phyloP scores from a whole-genome alignment of 768 basidiomycete species.

The Suillus tomentosus region DNA sequence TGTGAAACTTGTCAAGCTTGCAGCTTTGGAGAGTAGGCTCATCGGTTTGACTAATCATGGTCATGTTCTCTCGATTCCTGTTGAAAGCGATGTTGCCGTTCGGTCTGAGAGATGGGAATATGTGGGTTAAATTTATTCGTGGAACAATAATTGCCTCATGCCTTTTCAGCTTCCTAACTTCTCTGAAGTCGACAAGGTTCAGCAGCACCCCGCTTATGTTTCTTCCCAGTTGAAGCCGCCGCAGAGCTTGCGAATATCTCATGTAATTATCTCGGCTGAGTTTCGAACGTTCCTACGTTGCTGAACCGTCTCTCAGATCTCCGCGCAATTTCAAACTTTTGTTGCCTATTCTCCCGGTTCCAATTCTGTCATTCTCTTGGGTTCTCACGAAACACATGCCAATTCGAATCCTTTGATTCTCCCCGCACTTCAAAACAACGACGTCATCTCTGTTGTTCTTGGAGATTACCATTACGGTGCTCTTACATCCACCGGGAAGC shows the following conservation, averaged over 20 bases:
- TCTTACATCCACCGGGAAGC: conserved; percentile 71
- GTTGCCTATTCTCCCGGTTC: conserved; percentile 77
- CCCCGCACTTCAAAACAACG: conserved; percentile 71
- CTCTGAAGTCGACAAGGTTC: conserved; percentile 60
- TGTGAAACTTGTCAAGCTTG: conserved; percentile 73
- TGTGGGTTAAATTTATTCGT: conserved; percentile 44
- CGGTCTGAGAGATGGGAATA: conserved; percentile 64
- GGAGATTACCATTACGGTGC: conserved; percentile 95
- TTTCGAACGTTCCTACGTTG: neutral
- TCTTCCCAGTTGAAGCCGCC: conserved; percentile 40
- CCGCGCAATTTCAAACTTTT: conserved; percentile 83
- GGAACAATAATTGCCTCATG: neutral
- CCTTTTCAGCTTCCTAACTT: conserved; percentile 66
- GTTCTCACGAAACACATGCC: conserved; percentile 48
- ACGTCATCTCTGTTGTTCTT: conserved; percentile 83
- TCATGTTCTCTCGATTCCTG: conserved; percentile 68
- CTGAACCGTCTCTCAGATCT: conserved; percentile 53
- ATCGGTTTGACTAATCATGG: conserved; percentile 81
- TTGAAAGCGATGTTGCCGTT: conserved; percentile 43
- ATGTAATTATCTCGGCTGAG: conserved; percentile 51
- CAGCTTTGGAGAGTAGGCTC: conserved; percentile 70
- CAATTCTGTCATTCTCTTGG: conserved; percentile 75
- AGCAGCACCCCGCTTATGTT: conserved; percentile 46
- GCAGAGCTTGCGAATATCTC: conserved; percentile 64
- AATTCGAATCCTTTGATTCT: conserved; percentile 59